Evolutionary conservation across 441 rosid genomes (phyloP), one percentile per base, ranked within the genome.

Genomic region (Kokia cookei): DNA sequence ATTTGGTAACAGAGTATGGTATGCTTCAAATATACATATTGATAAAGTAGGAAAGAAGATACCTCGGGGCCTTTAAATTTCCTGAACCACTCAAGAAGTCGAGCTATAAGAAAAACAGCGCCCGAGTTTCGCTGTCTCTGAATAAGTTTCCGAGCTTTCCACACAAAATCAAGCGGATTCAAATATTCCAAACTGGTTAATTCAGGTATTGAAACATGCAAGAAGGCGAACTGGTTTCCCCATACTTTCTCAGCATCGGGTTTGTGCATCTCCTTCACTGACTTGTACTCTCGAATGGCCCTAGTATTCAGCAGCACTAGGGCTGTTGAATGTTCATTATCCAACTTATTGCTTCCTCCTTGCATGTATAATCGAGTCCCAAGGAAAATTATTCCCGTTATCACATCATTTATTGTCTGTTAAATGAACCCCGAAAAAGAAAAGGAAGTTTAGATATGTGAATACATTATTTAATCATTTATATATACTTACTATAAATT

Each of bases 331-430:
- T 68, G 7, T 29, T 40, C 66, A 1, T 69, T 73, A 1, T 69
- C 64, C 2, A 75, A 73, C 55, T 69, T 68, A 2, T 65, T 17
- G 22, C 55, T 69, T 13, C 67, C 63, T 42, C 64, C 73, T 77
- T 74, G 76, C 89, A 87, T 85, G 83, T 85, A 89, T 13, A 85
- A 35, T 65, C 84, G 76, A 37, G 78, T 79, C 3, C 87, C 88
- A 3, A 81, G 12, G 76, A 85, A 84, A 40, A 87, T 78, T 32
- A 60, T 69, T 4, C 91, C 93, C 0, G 75, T 42, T 7, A 84
- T 72, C 15, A 87, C 82, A 55, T 87, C 91, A n/a, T 87, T 86
- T 60, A 86, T 26, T 2, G 87, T 88, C 86, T 84, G 72, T 68
- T 65, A 9, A 68, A 32, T 32, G n/a, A 7, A 17, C 48, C 40